Evolutionary conservation across 2,329 filamentous ascomycete genomes (phyloP).

Genomic region (Aureobasidium sp.): DNA sequence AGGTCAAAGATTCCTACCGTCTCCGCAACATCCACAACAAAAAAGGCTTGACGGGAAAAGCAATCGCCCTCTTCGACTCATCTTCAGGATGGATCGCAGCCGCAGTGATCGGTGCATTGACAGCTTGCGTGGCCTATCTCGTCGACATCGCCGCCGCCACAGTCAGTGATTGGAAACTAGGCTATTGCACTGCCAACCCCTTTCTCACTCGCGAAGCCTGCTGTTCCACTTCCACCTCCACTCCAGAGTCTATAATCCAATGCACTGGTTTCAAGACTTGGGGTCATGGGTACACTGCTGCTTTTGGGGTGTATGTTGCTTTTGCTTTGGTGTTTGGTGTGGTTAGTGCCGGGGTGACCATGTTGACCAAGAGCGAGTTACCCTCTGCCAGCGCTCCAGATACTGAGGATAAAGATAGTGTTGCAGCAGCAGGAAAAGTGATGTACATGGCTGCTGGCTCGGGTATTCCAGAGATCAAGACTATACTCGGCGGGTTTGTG

Average conservation of each 20-base stretch:
- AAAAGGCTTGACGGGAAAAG: slow-evolving; percentile 34
- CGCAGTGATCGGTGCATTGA: slow-evolving; percentile 45
- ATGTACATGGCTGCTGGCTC: slow-evolving; percentile 54
- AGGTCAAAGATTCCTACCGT: slow-evolving; percentile 52
- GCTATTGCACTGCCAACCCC: slow-evolving; percentile 43
- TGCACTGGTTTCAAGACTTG: slow-evolving; percentile 39
- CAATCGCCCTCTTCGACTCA: slow-evolving; percentile 40
- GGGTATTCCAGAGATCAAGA: slow-evolving; percentile 56
- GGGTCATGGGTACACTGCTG: slow-evolving; percentile 33
- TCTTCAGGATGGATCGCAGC: slow-evolving; percentile 50
- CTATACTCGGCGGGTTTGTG: slow-evolving; percentile 52
- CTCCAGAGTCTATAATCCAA: slow-evolving; percentile 22
- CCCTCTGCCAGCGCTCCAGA: slow-evolving; percentile 34
- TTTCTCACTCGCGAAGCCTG: slow-evolving; percentile 44
- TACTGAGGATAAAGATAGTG: slow-evolving; percentile 25
- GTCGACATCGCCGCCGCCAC: slow-evolving; percentile 49
- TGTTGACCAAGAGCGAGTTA: slow-evolving; percentile 43
- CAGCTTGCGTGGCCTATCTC: slow-evolving; percentile 47
- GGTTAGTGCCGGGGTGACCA: slow-evolving; percentile 41
- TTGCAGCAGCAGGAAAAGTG: slow-evolving; percentile 34
- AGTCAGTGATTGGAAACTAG: slow-evolving; percentile 49
- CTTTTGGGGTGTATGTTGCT: slow-evolving; percentile 42
- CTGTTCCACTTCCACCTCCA: slow-evolving; percentile 30
- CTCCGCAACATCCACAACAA: slow-evolving; percentile 38
- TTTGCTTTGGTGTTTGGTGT: slow-evolving; percentile 44